Evolutionary conservation across 257 asterid genomes (phyloP), one percentile per base, ranked within the genome.

Genomic region (Prunella vulgaris): DNA sequence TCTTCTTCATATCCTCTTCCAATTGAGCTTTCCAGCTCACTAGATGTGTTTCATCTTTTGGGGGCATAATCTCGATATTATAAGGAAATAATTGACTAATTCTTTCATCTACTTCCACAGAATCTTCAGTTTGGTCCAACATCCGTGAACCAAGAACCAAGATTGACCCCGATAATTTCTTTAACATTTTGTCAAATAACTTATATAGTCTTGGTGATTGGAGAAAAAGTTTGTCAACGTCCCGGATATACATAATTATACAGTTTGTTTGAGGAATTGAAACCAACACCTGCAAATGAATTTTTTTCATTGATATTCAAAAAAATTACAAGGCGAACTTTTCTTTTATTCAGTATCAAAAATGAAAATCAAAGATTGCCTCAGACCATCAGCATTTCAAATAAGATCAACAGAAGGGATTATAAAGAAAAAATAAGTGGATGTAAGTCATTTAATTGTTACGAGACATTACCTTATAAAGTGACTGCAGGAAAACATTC

Each of bases 111-210:
- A 82, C 68, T 77, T 82, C 90, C 58, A 69, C 79, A 53, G 74
- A 76, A 66, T 83, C 88, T 60, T 87, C 87, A 28, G 79, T 83
- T 44, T 51, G 70, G 68, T 85, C 94, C 76, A 83, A 74, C 80
- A 84, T 77, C n/a, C 82, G 87, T 25, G 98, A 92, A 52, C 96
- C 98, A 3, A 92, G 96, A 70, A 92, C 92, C 84, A 92, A 66
- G 46, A 89, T 74, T 3, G 94, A 70, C 78, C 98, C 98, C 35
- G 98, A 82, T 76, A 92, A 74, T 74, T 82, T 89, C 82, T 86
- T 87, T 78, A 92, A 79, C 90, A 89, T 81, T 80, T 76, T 82
- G 10, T 81, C 86, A 9, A 92, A 89, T 57, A 89, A 74, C 77
- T 79, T 89, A 78, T 81, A 59, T 3, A 87, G 80, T 77, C 86